phyloP scores from a whole-genome alignment of 2,329 filamentous ascomycete genomes.

The Fusarium newnesense region DNA sequence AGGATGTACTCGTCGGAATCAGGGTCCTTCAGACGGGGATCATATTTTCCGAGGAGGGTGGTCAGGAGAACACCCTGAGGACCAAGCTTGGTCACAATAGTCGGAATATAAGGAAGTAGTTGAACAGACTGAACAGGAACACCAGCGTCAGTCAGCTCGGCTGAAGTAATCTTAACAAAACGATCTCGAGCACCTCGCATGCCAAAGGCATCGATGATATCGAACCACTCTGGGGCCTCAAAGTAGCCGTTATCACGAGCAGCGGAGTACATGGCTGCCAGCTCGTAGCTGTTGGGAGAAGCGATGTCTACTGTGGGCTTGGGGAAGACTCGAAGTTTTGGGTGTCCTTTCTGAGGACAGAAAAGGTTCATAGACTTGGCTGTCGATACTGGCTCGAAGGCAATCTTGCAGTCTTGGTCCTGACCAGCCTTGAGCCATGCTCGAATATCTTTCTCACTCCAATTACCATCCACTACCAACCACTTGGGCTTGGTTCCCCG shows the following conservation, averaged over 20 bases:
- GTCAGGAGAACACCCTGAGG: conserved; percentile 79
- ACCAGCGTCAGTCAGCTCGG: conserved; percentile 78
- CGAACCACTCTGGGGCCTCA: conserved; percentile 79
- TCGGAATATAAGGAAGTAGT: conserved; percentile 88
- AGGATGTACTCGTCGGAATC: conserved; percentile 77
- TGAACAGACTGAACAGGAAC: conserved; percentile 86
- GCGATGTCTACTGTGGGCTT: conserved; percentile 74
- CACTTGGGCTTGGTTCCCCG: conserved; percentile 71
- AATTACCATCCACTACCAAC: conserved; percentile 89
- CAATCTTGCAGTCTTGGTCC: conserved; percentile 66
- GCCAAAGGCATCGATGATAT: conserved; percentile 80
- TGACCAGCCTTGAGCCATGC: conserved; percentile 74
- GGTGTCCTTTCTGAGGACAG: conserved; percentile 51
- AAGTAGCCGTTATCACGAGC: conserved; percentile 76
- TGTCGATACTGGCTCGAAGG: conserved; percentile 90
- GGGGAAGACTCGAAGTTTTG: conserved; percentile 65
- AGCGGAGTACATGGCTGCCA: conserved; percentile 79
- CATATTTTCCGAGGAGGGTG: conserved; percentile 72
- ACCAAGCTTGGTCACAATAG: conserved; percentile 86
- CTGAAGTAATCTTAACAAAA: conserved; percentile 74
- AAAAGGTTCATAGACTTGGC: conserved; percentile 81
- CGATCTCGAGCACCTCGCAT: conserved; percentile 79
- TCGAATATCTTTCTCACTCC: conserved; percentile 73
- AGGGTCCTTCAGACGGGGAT: conserved; percentile 71
- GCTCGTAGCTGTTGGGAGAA: conserved; percentile 86